These are phyloP conservation scores for Mortierella sp. DNA, from an alignment of 371 early-diverging fungal species.

Conservation along the genomic window DNA sequence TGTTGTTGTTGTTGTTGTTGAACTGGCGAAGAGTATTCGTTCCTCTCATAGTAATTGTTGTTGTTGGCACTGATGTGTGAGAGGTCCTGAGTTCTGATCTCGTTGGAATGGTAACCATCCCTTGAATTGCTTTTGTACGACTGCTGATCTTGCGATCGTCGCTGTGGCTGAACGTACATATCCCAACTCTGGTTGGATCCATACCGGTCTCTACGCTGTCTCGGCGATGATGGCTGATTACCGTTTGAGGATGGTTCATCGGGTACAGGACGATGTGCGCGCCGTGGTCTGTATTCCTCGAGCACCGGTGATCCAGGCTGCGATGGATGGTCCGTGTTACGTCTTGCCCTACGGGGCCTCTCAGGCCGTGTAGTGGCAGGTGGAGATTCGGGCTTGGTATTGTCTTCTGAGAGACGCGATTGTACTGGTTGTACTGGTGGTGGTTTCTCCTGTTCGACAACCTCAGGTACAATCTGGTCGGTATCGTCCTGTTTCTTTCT, in stretches of 20 bases:
- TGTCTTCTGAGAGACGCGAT: too few species aligned
- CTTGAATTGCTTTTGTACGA: too few species aligned
- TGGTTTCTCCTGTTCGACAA: too few species aligned
- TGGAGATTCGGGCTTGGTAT: not conserved
- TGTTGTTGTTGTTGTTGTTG: too few species aligned
- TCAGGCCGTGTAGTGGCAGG: conserved; percentile 16
- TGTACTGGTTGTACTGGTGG: too few species aligned
- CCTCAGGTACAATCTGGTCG: conserved; percentile 3
- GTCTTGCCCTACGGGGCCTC: conserved; percentile 27
- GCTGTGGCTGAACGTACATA: not conserved
- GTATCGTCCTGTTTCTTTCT: not conserved
- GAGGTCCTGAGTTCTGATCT: too few species aligned
- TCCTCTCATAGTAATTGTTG: too few species aligned
- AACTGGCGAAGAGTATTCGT: too few species aligned
- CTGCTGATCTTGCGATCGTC: conserved; percentile 9
- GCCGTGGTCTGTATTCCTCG: conserved; percentile 2
- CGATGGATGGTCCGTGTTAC: conserved; percentile 23
- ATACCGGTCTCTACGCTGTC: not conserved
- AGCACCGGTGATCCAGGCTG: not conserved
- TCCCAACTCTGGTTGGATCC: not conserved
- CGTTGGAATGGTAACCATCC: too few species aligned
- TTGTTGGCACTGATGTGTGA: too few species aligned
- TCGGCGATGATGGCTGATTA: conserved; percentile 2
- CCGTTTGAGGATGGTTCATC: not conserved
- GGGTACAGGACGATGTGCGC: not conserved